Conservation (phyloP, 2,329 filamentous ascomycete species). For the Zymoseptoria brevis region DNA sequence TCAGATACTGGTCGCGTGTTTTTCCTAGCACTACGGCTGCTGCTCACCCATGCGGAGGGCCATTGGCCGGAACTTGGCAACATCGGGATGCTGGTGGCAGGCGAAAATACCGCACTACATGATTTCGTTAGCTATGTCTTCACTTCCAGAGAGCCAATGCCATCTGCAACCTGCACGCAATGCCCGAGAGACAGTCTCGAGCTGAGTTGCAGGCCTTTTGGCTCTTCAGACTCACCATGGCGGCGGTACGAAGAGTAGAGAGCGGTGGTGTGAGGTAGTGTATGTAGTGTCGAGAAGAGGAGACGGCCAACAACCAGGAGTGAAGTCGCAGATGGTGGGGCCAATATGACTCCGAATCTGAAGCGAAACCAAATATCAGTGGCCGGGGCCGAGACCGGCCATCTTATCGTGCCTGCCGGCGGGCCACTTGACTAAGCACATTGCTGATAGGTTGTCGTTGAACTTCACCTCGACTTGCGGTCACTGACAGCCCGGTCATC, state of each 20-base stretch:
- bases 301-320: background rate
- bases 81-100: constrained; percentile 87
- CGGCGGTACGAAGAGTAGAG: background rate
- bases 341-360: background rate
- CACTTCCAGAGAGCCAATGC: background rate
- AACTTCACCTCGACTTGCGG: too few relatives aligned
- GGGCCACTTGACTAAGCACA: too few relatives aligned
- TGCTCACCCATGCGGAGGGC: constrained; percentile 65
- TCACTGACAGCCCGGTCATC: too few relatives aligned
- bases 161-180: background rate
- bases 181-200: background rate
- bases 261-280: background rate
- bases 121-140: background rate
- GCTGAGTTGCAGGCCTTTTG: background rate
- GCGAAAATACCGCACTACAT: constrained; percentile 87
- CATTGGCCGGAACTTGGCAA: constrained; percentile 91
- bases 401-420: too few relatives aligned
- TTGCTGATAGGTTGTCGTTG: too few relatives aligned
- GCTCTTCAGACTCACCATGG: background rate
- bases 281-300: background rate
- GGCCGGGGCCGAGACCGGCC: too few relatives aligned
- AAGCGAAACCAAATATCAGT: too few relatives aligned
- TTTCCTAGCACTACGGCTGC: too few relatives aligned
- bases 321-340: background rate
- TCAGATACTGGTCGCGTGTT: background rate